Conservation (phyloP, 2,329 filamentous ascomycete genomes). For the Pseudogymnoascus sp. region DNA sequence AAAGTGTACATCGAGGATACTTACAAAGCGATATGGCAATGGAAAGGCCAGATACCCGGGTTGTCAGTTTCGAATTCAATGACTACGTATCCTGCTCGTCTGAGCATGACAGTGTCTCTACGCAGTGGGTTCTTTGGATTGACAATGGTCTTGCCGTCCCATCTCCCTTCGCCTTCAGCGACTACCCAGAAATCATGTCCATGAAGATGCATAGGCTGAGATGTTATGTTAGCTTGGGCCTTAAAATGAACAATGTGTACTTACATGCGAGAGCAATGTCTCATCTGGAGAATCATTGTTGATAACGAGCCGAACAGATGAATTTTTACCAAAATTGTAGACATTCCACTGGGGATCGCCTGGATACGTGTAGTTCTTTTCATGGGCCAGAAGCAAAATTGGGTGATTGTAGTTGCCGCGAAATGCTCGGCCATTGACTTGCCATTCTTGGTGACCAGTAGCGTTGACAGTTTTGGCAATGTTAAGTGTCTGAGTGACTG, state of each 20-base stretch:
- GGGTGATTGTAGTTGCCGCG: constrained; percentile 26
- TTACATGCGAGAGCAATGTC: too few relatives aligned
- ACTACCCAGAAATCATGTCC: constrained; percentile 45
- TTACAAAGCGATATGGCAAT: constrained; percentile 38
- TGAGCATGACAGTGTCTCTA: constrained; percentile 39
- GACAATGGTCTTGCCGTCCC: constrained; percentile 25
- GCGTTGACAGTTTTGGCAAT: constrained; percentile 42
- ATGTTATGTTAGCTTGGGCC: too few relatives aligned
- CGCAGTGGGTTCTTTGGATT: constrained; percentile 41
- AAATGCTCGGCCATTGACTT: constrained; percentile 43
- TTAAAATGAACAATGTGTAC: too few relatives aligned
- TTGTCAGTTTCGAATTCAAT: constrained; percentile 29
- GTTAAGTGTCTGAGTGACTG: constrained; percentile 17
- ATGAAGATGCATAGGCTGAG: constrained; percentile 37
- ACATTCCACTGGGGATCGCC: constrained; percentile 45
- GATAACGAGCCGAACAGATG: constrained; percentile 49
- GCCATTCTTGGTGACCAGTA: constrained; percentile 42
- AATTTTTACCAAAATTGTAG: constrained; percentile 41
- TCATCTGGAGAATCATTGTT: too few relatives aligned
- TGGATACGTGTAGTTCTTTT: constrained; percentile 42
- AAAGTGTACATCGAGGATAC: too few relatives aligned
- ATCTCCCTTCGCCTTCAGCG: constrained; percentile 38
- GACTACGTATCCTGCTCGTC: constrained; percentile 18
- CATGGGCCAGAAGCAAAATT: constrained; percentile 33
- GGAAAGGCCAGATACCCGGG: constrained; percentile 28